A percentile compares a stretch with the other conserved stretches of the same genome.
Evolutionary conservation across 768 basidiomycete genomes (phyloP).

Genomic region (Tremella mesenterica): DNA sequence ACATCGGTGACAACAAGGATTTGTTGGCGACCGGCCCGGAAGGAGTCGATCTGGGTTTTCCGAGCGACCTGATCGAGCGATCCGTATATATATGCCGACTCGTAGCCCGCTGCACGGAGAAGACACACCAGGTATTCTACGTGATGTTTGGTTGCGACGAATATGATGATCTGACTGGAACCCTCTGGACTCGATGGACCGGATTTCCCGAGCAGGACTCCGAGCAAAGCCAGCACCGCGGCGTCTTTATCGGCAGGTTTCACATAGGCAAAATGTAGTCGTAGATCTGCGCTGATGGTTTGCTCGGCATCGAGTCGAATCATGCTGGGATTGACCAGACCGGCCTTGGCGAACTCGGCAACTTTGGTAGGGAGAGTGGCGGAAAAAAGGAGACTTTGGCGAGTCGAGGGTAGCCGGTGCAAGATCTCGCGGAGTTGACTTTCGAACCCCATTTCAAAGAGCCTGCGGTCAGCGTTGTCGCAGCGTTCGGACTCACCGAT

Average conservation of each 20-base stretch:
- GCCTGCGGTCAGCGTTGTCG: conserved; percentile 29
- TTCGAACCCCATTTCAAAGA: conserved; percentile 98
- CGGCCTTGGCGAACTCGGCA: conserved; percentile 97
- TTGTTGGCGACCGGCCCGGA: conserved; percentile 67
- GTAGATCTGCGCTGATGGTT: conserved; percentile 87
- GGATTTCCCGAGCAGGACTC: conserved; percentile 47
- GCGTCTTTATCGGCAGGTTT: conserved; percentile 93
- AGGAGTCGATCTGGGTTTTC: conserved; percentile 79
- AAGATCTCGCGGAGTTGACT: conserved; percentile 85
- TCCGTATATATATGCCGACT: conserved; percentile 90
- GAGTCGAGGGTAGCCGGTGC: conserved; percentile 69
- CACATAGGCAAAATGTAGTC: conserved; percentile 87
- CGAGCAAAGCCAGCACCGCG: conserved; percentile 68
- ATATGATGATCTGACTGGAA: conserved; percentile 70
- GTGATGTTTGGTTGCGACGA: conserved; percentile 95
- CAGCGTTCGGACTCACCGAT: conserved; percentile 50
- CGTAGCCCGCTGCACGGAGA: conserved; percentile 69
- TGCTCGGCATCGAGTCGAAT: conserved; percentile 93
- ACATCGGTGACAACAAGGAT: conserved; percentile 96
- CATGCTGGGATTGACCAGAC: conserved; percentile 77
- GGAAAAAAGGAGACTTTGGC: conserved; percentile 91
- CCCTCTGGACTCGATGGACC: conserved; percentile 48
- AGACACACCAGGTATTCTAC: conserved; percentile 85
- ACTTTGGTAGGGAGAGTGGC: conserved; percentile 92
- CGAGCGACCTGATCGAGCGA: conserved; percentile 87